phyloP scores from a whole-genome alignment of 257 asterid genomes.

The Petunia axillaris region DNA sequence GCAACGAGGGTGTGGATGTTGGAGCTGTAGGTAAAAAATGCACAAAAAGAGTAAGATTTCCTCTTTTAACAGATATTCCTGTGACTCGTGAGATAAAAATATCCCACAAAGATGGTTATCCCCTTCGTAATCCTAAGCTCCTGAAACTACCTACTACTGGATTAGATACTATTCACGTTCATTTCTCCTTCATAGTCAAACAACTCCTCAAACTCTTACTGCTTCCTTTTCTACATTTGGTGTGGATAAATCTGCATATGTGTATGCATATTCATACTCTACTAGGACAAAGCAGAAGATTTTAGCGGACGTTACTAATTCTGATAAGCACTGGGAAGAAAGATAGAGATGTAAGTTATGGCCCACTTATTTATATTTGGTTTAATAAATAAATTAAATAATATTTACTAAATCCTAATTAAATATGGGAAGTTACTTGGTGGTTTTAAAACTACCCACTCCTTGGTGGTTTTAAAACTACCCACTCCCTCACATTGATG shows the following conservation, averaged over 20 bases:
- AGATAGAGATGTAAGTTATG: no score
- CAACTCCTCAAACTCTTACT: neutral
- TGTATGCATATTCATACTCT: neutral
- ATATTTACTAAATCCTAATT: no score
- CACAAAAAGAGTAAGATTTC: neutral
- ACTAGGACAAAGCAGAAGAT: neutral
- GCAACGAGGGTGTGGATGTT: neutral
- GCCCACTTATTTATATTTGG: no score
- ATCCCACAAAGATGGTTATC: neutral
- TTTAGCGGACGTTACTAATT: neutral
- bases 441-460: no score
- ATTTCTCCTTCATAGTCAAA: neutral
- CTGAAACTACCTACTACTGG: neutral
- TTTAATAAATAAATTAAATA: no score
- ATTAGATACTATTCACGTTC: neutral
- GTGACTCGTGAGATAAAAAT: neutral
- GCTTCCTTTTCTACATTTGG: neutral
- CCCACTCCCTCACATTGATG: no score
- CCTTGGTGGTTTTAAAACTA: no score
- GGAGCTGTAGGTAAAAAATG: neutral
- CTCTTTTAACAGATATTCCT: neutral
- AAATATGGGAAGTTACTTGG: no score
- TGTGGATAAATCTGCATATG: neutral
- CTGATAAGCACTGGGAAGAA: neutral
- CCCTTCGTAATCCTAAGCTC: neutral